Evolutionary conservation across 371 early-diverging fungal genomes (phyloP), one percentile per base, ranked within the genome.

Genomic region (Mortierella sp.): DNA sequence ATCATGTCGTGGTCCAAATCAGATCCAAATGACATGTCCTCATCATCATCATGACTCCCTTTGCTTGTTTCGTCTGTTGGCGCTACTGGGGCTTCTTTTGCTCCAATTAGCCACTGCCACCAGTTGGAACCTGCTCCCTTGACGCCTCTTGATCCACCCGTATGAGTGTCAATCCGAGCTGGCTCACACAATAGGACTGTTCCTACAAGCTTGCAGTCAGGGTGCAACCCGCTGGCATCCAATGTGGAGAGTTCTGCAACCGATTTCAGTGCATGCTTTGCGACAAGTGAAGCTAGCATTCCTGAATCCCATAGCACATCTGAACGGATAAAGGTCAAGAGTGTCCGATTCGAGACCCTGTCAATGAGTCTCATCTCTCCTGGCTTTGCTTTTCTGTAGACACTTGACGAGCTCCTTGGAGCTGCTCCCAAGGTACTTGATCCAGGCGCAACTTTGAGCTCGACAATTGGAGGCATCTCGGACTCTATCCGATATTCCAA

Each of bases 361-460:
- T 72, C 73, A 19, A 72, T 53, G 25, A 72, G 55, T 22, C 58
- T 50, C 73, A 72, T 67, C 56, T 54, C 57, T 25, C 73, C 73
- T 0, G 73, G 73, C 48, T 72, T 72, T 19, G 73, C 73, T 28
- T 72, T 72, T 27, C 73, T 65, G 45, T 72, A 72, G 31, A 72
- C 28, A 2, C 44, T 34, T 14, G 67, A 44, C 19, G 44, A 58
- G 16, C 28, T 28, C 39, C 10, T 57, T 43, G 27, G 17, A 1
- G 19, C 49, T 3, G 24, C 27, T 28, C 12, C 12, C 9, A 19
- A 19, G 22, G 6, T 22, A 9, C 10, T 24, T 7, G 37, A 27
- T 22, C 28, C 50, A 40, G 67, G 63, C 0, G 66, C 73, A 17
- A 67, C 31, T 44, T 61, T 52, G 31, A 72, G 59, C 45, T 72